Percentiles rank a stretch among this genome's conserved stretches.
These are phyloP conservation scores for Dendrobium huoshanense DNA, from an alignment of 106 monocot species.

Conservation along the genomic window DNA sequence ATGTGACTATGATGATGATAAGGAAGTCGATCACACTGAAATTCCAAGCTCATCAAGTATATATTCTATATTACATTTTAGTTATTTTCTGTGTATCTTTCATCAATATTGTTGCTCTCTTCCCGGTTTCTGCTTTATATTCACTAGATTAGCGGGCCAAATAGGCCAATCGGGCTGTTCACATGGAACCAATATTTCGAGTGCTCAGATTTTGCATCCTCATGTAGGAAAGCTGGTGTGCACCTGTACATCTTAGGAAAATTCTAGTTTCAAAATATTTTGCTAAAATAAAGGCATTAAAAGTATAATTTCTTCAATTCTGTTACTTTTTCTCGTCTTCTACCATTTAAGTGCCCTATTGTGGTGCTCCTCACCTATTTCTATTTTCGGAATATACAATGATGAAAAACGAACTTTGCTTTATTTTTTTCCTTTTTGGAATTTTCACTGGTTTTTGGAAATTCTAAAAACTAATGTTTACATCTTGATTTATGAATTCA, in stretches of 20 bases:
- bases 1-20: constrained; percentile 36
- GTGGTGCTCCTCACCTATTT: no score
- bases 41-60: constrained; percentile 20
- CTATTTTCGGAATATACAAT: no score
- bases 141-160: neutral
- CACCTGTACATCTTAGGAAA: neutral
- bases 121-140: neutral
- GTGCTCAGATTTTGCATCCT: neutral
- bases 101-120: constrained; percentile 9
- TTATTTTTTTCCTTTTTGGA: no score
- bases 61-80: neutral
- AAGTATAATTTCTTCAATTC: neutral
- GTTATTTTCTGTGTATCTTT: neutral
- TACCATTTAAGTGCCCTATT: no score
- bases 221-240: no score
- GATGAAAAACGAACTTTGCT: no score
- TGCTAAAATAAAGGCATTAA: neutral
- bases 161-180: neutral
- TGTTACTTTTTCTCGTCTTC: no score
- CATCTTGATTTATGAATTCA: no score
- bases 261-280: neutral
- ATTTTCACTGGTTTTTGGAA: no score
- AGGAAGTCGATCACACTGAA: constrained; percentile 13
- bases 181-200: neutral
- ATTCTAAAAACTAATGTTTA: no score